phyloP scores from a whole-genome alignment of 371 early-diverging fungal species.

The Saksenaea oblongispora region DNA sequence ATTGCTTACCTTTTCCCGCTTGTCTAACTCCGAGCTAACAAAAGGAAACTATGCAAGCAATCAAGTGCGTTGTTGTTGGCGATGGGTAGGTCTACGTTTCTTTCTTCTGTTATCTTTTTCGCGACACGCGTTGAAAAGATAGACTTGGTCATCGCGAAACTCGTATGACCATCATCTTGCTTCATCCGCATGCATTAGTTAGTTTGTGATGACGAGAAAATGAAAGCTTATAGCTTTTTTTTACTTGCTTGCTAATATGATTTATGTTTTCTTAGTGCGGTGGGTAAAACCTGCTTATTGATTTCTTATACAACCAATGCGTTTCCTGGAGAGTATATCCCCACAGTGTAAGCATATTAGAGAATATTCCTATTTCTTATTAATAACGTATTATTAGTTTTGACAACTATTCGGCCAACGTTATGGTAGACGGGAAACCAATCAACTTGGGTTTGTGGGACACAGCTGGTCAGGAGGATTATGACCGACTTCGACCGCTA shows the following conservation, averaged over 20 bases:
- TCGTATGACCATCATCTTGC: constrained; percentile 6
- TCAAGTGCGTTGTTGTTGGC: constrained; percentile 98
- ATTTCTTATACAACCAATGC: constrained; percentile 80
- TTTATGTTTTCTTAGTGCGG: constrained; percentile 52
- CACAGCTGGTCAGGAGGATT: constrained; percentile 99
- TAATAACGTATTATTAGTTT: constrained; percentile 38
- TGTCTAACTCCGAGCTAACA: constrained; percentile 1
- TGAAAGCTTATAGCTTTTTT: background rate
- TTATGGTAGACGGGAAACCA: constrained; percentile 80
- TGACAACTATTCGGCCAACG: constrained; percentile 82
- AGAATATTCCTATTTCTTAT: background rate
- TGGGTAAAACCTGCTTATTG: constrained; percentile 80
- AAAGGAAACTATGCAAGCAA: constrained; percentile 82
- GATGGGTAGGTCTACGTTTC: constrained; percentile 75
- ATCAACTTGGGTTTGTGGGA: constrained; percentile 90
- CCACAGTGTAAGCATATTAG: constrained; percentile 59
- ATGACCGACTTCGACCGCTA: constrained; percentile 93
- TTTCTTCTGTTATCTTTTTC: background rate
- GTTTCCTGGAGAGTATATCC: constrained; percentile 80
- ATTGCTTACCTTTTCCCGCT: background rate
- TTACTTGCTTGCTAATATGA: background rate
- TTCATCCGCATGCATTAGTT: background rate
- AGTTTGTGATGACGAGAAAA: background rate
- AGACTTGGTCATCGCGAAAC: background rate
- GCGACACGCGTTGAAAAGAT: background rate